A percentile compares a stretch with the other conserved stretches of the same genome.
These are phyloP conservation scores for Trichoderma gamsii DNA, from an alignment of 495 filamentous ascomycete genomes.

Conservation along the genomic window DNA sequence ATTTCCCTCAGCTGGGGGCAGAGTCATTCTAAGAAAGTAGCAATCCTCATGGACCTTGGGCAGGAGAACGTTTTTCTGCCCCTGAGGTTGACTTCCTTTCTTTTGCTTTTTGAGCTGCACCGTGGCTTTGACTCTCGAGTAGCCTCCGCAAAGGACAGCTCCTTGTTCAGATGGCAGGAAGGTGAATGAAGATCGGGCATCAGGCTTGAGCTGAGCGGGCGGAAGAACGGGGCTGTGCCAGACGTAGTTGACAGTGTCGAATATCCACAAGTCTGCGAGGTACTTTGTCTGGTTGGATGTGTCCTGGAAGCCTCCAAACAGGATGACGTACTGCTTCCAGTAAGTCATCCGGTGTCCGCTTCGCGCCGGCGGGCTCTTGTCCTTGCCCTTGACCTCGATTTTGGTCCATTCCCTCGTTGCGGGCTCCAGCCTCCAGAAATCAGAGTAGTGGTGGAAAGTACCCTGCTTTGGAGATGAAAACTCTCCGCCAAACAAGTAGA, in stretches of 20 bases:
- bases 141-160: conserved; percentile 86
- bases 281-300: conserved; percentile 91
- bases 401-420: conserved; percentile 80
- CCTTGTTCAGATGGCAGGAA: conserved; percentile 84
- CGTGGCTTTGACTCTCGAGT: conserved; percentile 77
- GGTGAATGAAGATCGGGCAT: conserved; percentile 83
- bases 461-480: conserved; percentile 78
- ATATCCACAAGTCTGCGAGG: conserved; percentile 61
- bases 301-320: conserved; percentile 73
- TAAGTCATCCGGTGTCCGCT: conserved; percentile 94
- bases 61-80: conserved; percentile 38
- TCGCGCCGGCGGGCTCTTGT: conserved; percentile 79
- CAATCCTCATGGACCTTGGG: conserved; percentile 71
- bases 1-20: conserved; percentile 57
- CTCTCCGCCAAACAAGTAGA: conserved; percentile 87
- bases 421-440: conserved; percentile 90
- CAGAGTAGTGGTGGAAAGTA: conserved; percentile 98
- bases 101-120: conserved; percentile 46
- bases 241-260: conserved; percentile 58
- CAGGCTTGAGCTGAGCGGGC: conserved; percentile 73
- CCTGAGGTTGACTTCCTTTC: conserved; percentile 54
- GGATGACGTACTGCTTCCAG: conserved; percentile 58
- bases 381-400: conserved; percentile 80
- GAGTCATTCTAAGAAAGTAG: conserved; percentile 81
- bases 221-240: conserved; percentile 72